Percentiles rank a stretch among this genome's conserved stretches.
phyloP scores from a whole-genome alignment of 2,329 filamentous ascomycete species.

The Blumeriella jaapii region DNA sequence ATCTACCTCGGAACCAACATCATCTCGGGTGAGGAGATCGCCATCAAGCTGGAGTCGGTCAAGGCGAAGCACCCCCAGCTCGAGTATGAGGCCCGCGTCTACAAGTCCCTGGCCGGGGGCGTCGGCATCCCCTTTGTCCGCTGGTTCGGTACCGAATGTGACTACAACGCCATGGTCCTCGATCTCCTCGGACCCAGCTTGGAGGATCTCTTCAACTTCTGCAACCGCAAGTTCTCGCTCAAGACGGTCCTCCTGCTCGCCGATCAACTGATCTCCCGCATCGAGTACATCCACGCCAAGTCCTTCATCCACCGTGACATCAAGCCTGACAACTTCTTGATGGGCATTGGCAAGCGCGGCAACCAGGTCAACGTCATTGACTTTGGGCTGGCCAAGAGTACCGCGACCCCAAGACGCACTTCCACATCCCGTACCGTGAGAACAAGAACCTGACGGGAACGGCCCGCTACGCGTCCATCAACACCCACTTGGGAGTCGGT shows the following conservation, averaged over 20 bases:
- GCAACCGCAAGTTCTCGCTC: conserved; percentile 98
- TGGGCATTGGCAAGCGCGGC: conserved; percentile 97
- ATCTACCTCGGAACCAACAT: conserved; percentile 99
- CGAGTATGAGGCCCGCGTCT: conserved; percentile 95
- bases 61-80: conserved; percentile 99
- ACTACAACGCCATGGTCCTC: conserved; percentile 99
- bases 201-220: conserved; percentile 99
- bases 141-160: conserved; percentile 99
- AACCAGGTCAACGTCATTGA: conserved; percentile 99
- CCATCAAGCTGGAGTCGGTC: conserved; percentile 98
- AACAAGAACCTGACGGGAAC: conserved; percentile 99
- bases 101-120: conserved; percentile 81
- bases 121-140: conserved; percentile 97
- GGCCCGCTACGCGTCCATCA: conserved; percentile 96
- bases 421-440: conserved; percentile 99
- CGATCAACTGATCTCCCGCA: conserved; percentile 96
- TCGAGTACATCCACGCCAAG: conserved; percentile 99
- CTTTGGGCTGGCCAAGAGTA: conserved; percentile 98
- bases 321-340: conserved; percentile 99
- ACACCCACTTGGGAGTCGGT: conserved; percentile 93
- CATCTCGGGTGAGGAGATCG: conserved; percentile 98
- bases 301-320: conserved; percentile 99
- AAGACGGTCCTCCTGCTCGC: conserved; percentile 96
- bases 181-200: conserved; percentile 90
- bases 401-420: conserved; percentile 98